Evolutionary conservation across 2,329 filamentous ascomycete genomes (phyloP), one percentile per base, ranked within the genome.

Genomic region (Penicillium concentricum): DNA sequence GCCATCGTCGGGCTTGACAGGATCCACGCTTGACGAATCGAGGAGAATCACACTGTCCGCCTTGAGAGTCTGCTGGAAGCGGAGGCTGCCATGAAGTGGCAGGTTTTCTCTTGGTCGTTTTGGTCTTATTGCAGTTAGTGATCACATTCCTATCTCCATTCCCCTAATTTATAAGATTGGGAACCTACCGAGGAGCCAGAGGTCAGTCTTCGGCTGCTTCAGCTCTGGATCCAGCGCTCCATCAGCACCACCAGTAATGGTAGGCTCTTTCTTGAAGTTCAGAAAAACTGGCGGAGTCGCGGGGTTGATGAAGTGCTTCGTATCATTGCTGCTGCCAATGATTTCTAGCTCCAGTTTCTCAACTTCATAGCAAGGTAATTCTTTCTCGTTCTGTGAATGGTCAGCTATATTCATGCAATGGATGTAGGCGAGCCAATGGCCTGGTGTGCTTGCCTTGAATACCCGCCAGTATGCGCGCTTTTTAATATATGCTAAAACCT

Each of bases 251-350:
- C 57, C 57, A 4, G 34, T 49, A n/a, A 59, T 52, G 2, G 48
- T 57, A 8, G 54, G 57, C 37, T 59, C 57, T 49, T 56, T 16
- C 34, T 59, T 53, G 54, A 59, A 57, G 5, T 57, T 59, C 16
- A 50, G 43, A 13, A 57, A 57, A 4, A 28, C 38, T 10, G 57
- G 57, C 1, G 34, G 37, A 5, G 32, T 38, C n/a, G 57, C 26
- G 13, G 54, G 53, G 22, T 59, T 38, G 3, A 44, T 39, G n/a
- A 52, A 57, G n/a, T 48, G 39, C 10, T 42, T 59, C 7, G 57
- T 51, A 39, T 59, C 54, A 28, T 59, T 59, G 24, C 35, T 57
- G 34, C 54, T 57, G 6, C 57, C 57, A 26, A 59, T 59, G 34
- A 59, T 57, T 16, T 59, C 53, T 18, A 56, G 16, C 3, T 59